Percentiles rank a stretch among this genome's conserved stretches.
These are phyloP conservation scores for Favolaschia claudopus DNA, from an alignment of 768 basidiomycete genomes.

Conservation along the genomic window DNA sequence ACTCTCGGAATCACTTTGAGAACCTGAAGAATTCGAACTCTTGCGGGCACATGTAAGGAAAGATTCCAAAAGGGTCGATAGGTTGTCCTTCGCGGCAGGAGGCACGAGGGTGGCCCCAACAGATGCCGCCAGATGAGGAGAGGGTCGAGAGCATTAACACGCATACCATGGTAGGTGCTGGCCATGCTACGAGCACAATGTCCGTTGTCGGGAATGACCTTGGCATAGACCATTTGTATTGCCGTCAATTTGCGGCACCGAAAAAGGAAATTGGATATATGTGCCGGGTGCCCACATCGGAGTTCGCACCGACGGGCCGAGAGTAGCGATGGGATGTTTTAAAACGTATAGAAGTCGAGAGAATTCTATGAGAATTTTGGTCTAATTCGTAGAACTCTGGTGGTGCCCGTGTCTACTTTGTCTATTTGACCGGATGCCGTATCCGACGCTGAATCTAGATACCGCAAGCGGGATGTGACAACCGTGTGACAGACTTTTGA, in stretches of 20 bases:
- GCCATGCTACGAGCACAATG: too few species aligned
- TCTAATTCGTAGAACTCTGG: background rate
- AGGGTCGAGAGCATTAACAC: too few species aligned
- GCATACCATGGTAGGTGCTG: too few species aligned
- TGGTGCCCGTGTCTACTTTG: too few species aligned
- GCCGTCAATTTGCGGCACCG: background rate
- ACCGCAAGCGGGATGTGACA: too few species aligned
- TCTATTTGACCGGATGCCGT: constrained; percentile 17
- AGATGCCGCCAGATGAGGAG: background rate
- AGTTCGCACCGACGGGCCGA: constrained; percentile 17
- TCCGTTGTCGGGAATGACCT: too few species aligned
- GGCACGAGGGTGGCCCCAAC: constrained; percentile 12
- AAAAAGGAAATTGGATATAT: constrained; percentile 14
- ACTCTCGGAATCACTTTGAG: too few species aligned
- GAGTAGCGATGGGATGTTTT: background rate
- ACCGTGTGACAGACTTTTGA: background rate
- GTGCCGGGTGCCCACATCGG: constrained; percentile 7
- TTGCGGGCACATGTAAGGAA: constrained; percentile 19
- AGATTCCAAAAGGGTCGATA: constrained; percentile 22
- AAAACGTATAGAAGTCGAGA: background rate
- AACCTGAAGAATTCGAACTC: too few species aligned
- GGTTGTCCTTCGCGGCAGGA: constrained; percentile 14
- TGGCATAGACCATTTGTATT: too few species aligned
- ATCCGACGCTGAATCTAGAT: constrained; percentile 4
- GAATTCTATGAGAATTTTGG: background rate